These are phyloP conservation scores for Epichloe elymi DNA, from an alignment of 2,329 filamentous ascomycete species.

Conservation along the genomic window DNA sequence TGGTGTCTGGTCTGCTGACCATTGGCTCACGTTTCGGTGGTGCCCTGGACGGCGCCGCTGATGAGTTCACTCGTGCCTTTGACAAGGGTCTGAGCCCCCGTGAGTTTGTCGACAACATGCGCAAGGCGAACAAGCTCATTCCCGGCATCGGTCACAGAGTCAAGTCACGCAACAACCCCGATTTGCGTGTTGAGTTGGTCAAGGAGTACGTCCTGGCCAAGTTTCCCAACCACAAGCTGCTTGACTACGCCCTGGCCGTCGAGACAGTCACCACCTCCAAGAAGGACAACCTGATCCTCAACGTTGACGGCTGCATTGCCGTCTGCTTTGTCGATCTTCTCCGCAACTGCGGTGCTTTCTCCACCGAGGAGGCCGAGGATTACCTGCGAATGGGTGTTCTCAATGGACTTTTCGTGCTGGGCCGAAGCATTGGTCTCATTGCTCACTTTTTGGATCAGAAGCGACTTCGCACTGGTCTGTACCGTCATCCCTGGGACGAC, in stretches of 20 bases:
- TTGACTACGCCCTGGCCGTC: constrained; percentile 96
- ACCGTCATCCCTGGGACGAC: constrained; percentile 98
- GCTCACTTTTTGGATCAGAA: constrained; percentile 99
- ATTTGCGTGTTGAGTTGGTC: constrained; percentile 97
- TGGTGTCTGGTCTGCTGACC: constrained; percentile 93
- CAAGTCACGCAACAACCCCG: constrained; percentile 99
- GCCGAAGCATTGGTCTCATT: constrained; percentile 96
- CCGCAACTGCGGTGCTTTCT: constrained; percentile 97
- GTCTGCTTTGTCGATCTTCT: constrained; percentile 98
- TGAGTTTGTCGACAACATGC: constrained; percentile 98
- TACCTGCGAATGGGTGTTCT: constrained; percentile 99
- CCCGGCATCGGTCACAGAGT: constrained; percentile 98
- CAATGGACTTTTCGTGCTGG: constrained; percentile 97
- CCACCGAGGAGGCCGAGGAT: constrained; percentile 89
- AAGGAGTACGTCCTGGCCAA: constrained; percentile 97
- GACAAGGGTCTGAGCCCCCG: constrained; percentile 97
- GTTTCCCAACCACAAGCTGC: constrained; percentile 95
- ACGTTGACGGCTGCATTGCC: constrained; percentile 95
- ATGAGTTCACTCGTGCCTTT: constrained; percentile 96
- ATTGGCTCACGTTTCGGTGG: constrained; percentile 98
- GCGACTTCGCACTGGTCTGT: constrained; percentile 93
- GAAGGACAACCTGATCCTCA: constrained; percentile 99
- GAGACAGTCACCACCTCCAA: constrained; percentile 98
- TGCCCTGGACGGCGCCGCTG: constrained; percentile 91
- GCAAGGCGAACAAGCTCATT: constrained; percentile 99